Evolutionary conservation across 2,329 filamentous ascomycete genomes (phyloP).

Genomic region (Grosmannia penicillata): DNA sequence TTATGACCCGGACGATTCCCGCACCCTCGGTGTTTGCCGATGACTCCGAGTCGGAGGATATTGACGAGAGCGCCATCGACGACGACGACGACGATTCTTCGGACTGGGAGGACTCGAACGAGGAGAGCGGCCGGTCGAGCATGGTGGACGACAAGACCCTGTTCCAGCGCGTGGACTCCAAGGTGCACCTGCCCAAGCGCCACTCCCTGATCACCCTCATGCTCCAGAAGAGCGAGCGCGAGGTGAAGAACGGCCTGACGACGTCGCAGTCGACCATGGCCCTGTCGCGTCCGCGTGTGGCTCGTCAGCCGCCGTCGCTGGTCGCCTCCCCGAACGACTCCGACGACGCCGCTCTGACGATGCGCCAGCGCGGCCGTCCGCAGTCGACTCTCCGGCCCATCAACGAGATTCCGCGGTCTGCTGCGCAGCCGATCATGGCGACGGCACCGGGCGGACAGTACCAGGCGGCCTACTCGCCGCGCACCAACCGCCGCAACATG

Average conservation of each 20-base stretch:
- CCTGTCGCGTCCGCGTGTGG: constrained; percentile 46
- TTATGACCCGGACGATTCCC: constrained; percentile 51
- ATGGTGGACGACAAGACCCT: constrained; percentile 63
- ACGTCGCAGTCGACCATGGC: constrained; percentile 55
- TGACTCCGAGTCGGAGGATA: constrained; percentile 48
- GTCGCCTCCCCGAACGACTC: constrained; percentile 41
- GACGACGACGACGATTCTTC: constrained; percentile 67
- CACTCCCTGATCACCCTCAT: constrained; percentile 82
- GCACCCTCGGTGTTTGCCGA: constrained; percentile 33
- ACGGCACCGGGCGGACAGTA: constrained; percentile 49
- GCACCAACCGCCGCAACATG: constrained; percentile 91
- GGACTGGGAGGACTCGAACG: constrained; percentile 50
- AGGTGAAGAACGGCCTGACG: constrained; percentile 51
- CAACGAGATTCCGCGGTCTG: constrained; percentile 50
- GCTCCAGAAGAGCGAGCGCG: constrained; percentile 64
- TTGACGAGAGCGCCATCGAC: constrained; percentile 70
- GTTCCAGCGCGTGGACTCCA: constrained; percentile 86
- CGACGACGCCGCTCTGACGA: constrained; percentile 46
- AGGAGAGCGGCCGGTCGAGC: constrained; percentile 71
- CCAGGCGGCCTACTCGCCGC: constrained; percentile 70
- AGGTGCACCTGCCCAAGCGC: constrained; percentile 68
- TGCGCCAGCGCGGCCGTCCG: constrained; percentile 35
- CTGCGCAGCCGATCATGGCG: constrained; percentile 63
- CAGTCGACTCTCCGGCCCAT: constrained; percentile 35
- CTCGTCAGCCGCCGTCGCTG: constrained; percentile 26